Percentiles rank a stretch among this genome's conserved stretches.
Evolutionary conservation across 257 asterid species (phyloP).

Genomic region (Galeopsis tetrahit): DNA sequence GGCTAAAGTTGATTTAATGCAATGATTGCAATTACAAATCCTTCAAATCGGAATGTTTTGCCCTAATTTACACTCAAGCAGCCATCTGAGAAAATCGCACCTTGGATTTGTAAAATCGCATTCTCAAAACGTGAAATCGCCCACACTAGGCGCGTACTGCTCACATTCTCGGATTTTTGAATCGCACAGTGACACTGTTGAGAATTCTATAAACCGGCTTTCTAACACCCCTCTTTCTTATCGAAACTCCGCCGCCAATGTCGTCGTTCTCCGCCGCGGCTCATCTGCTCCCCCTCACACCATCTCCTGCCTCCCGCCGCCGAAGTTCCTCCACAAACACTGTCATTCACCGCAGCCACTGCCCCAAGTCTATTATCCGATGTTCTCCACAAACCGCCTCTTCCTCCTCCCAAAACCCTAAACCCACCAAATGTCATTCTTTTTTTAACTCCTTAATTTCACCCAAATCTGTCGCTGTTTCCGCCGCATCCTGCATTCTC

Average conservation of each 20-base stretch:
- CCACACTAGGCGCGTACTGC: no score
- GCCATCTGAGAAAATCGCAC: no score
- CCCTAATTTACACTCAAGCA: no score
- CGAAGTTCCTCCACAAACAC: constrained; percentile 35
- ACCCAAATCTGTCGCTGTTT: constrained; percentile 49
- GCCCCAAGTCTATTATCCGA: constrained; percentile 38
- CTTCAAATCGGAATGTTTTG: no score
- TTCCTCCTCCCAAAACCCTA: constrained; percentile 54
- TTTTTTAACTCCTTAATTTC: constrained; percentile 36
- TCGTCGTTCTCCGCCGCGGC: constrained; percentile 66
- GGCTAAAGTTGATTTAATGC: no score
- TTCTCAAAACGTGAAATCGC: no score
- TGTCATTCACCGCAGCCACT: constrained; percentile 25
- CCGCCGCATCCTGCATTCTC: constrained; percentile 67
- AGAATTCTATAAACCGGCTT: not conserved
- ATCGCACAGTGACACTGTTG: no score
- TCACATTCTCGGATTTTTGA: no score
- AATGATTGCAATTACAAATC: no score
- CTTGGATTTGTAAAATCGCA: no score
- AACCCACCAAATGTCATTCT: constrained; percentile 45
- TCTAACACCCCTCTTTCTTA: constrained; percentile 26
- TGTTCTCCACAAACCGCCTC: constrained; percentile 43
- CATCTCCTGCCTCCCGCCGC: constrained; percentile 44
- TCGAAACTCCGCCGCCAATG: constrained; percentile 50
- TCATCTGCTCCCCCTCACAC: constrained; percentile 46